Evolutionary conservation across 495 filamentous ascomycete species (phyloP).

Genomic region (Trichoderma reesei): DNA sequence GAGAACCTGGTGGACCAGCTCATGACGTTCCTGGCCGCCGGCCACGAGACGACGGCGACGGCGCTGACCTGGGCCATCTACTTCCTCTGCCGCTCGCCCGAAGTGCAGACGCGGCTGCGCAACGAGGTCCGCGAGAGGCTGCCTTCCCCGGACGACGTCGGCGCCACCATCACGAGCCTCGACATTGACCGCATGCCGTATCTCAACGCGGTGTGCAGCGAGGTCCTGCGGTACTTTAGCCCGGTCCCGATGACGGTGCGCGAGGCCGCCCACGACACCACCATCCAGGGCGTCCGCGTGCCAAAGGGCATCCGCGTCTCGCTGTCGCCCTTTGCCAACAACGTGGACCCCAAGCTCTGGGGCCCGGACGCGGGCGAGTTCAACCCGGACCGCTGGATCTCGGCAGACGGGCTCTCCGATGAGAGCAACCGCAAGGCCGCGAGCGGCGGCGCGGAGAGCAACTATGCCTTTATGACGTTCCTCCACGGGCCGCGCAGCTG

Average conservation of each 20-base stretch:
- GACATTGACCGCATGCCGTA: constrained; percentile 48
- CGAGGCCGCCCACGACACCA: constrained; percentile 51
- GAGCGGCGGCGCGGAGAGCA: constrained; percentile 43
- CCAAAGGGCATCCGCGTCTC: constrained; percentile 49
- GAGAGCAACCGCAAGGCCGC: constrained; percentile 25
- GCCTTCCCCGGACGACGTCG: constrained; percentile 37
- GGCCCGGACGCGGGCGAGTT: constrained; percentile 47
- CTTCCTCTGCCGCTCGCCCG: constrained; percentile 36
- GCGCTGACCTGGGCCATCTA: constrained; percentile 49
- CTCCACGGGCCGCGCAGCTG: constrained; percentile 52
- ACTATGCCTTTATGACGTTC: constrained; percentile 53
- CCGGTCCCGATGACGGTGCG: constrained; percentile 53
- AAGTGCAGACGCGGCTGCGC: constrained; percentile 41
- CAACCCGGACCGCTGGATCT: constrained; percentile 54
- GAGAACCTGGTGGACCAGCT: constrained; percentile 80
- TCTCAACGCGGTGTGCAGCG: constrained; percentile 41
- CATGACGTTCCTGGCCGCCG: constrained; percentile 91
- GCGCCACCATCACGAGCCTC: constrained; percentile 36
- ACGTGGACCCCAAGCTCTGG: constrained; percentile 46
- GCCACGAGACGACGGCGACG: constrained; percentile 64
- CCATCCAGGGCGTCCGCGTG: constrained; percentile 45
- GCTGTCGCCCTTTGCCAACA: constrained; percentile 49
- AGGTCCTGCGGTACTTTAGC: constrained; percentile 36
- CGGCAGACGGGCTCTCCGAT: constrained; percentile 18
- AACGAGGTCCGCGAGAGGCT: constrained; percentile 49